Evolutionary conservation across 108 stramenopile genomes (phyloP), one percentile per base, ranked within the genome.

Genomic region (Cyclotella choctawhatcheeana): DNA sequence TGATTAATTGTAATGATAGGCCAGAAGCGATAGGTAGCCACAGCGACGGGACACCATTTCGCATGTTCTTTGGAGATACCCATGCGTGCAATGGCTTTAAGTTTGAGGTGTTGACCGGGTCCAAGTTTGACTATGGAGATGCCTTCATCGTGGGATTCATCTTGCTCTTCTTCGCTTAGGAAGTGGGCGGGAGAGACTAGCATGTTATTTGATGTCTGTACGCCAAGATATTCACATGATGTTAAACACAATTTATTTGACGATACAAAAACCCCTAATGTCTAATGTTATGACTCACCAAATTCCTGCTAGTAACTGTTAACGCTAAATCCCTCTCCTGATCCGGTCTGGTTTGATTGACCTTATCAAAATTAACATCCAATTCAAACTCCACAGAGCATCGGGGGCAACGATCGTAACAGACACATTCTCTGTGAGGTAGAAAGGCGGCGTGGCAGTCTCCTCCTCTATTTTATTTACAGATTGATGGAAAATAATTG

Each of bases 11-110:
- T 84, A 44, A 98, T 93, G 53, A 89, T 82, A 25, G 98, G 98
- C 84, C 93, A 95, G 66, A 95, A 96, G 27, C 96, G 86, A 61
- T 96, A 97, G 6, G 97, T 96, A 5, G 96, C 97, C 20, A 96
- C 94, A 2, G 93, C 93, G 14, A 98, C 98, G 3, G 99, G 97
- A 52, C 86, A 92, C 98, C 98, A 99, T 82, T 99, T 99, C 62
- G 97, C 95, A 69, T 99, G 99, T 82, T 98, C 97, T 74, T 98
- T 98, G 59, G 83, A 82, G 32, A 96, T 98, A 17, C 99, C 98
- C 86, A 97, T 94, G 29, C 96, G 85, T 7, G 97, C 98, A 47
- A 95, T 83, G 7, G 95, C 96, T 53, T 94, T 94, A 21, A 97
- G 71, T 81, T 97, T 97, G 25, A 99, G 70, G 58, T 78, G 75